phyloP scores from a whole-genome alignment of 139 green algal genomes.

The Pleodorina starrii region DNA sequence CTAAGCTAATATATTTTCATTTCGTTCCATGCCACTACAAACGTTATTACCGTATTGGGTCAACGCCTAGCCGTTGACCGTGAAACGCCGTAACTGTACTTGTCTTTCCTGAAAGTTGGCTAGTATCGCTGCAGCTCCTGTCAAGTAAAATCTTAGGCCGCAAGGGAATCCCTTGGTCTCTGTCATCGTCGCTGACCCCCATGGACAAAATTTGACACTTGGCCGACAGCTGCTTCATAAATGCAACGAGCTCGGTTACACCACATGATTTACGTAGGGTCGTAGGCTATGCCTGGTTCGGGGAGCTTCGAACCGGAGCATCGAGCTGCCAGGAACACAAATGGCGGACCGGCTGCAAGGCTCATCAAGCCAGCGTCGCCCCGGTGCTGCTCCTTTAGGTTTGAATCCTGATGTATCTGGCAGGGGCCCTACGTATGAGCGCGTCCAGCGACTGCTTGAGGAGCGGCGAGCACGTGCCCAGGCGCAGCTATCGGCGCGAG shows the following conservation, averaged over 20 bases:
- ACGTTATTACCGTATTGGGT: too few relatives aligned
- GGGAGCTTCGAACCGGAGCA: not conserved
- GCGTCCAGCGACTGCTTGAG: constrained; percentile 27
- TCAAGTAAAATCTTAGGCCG: too few relatives aligned
- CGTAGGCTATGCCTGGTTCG: not conserved
- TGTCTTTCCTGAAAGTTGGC: too few relatives aligned
- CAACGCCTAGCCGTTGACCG: too few relatives aligned
- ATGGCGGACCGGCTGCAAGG: not conserved
- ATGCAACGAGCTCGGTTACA: not conserved
- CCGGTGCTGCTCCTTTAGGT: not conserved
- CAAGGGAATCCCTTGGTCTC: too few relatives aligned
- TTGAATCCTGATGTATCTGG: not conserved
- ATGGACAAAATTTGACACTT: not conserved
- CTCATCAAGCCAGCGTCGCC: not conserved
- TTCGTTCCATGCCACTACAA: too few relatives aligned
- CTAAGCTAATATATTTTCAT: too few relatives aligned
- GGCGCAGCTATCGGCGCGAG: not conserved
- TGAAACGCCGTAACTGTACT: too few relatives aligned
- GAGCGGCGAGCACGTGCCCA: constrained; percentile 22
- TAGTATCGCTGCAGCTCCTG: too few relatives aligned
- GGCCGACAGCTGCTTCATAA: not conserved
- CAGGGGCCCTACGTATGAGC: constrained; percentile 34
- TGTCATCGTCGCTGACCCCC: too few relatives aligned
- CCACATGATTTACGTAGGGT: not conserved
- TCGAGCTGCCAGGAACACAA: not conserved